These are phyloP conservation scores for Trichoderma atroviride DNA, from an alignment of 2,329 filamentous ascomycete genomes.

Conservation along the genomic window DNA sequence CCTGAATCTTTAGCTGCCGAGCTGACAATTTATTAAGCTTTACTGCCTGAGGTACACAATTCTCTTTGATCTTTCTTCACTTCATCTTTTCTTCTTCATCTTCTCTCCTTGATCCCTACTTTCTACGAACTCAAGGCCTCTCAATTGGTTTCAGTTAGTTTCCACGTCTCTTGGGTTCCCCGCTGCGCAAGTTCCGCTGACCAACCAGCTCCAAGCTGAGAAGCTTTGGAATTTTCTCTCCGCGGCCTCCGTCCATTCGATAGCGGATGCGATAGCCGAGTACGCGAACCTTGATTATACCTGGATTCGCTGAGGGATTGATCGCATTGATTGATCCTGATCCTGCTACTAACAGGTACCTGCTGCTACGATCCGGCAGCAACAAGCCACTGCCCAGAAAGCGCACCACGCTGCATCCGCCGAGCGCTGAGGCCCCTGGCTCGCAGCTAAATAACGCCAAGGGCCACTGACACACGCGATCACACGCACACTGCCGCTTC, in stretches of 20 bases:
- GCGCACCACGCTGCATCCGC: not conserved
- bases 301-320: not conserved
- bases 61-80: not conserved
- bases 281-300: slow-evolving; percentile 15
- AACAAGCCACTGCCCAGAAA: not conserved
- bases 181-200: slow-evolving; percentile 18
- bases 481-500: slow-evolving; percentile 16
- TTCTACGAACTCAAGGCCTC: not conserved
- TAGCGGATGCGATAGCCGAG: slow-evolving; percentile 16
- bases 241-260: slow-evolving; percentile 16
- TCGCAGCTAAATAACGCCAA: not conserved
- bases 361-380: not conserved
- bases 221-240: slow-evolving; percentile 17
- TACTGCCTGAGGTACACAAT: not conserved
- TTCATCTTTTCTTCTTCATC: not conserved
- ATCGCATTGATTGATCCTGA: not conserved
- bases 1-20: not conserved
- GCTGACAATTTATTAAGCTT: not conserved
- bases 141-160: not conserved
- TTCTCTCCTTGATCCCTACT: not conserved
- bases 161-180: not conserved
- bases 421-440: not conserved
- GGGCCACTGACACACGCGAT: slow-evolving; percentile 5
- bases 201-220: slow-evolving; percentile 10
- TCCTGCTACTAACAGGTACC: not conserved